Percentiles rank a stretch among this genome's conserved stretches.
phyloP scores from a whole-genome alignment of 257 asterid species.

The Gardenia jasminoides region DNA sequence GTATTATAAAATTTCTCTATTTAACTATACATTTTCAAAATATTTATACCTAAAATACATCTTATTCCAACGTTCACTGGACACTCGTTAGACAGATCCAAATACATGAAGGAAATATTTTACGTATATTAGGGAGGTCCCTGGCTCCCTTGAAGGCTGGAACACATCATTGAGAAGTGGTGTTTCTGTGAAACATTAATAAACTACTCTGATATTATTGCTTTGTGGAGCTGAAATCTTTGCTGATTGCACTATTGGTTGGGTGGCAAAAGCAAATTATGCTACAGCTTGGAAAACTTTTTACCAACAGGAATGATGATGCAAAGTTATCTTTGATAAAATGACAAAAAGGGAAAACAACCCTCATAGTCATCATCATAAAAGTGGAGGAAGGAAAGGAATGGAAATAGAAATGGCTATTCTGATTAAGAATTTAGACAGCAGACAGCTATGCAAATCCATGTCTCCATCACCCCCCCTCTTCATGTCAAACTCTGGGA shows the following conservation, averaged over 20 bases:
- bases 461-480: neutral
- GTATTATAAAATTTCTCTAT: no score
- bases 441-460: neutral
- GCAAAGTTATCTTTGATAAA: neutral
- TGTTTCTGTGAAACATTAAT: neutral
- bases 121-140: neutral
- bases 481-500: neutral
- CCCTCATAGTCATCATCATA: neutral
- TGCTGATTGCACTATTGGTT: neutral
- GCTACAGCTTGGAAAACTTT: neutral
- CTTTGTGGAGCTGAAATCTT: neutral
- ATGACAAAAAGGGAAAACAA: neutral
- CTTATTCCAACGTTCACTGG: no score
- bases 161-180: neutral
- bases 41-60: no score
- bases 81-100: no score
- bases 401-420: no score
- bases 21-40: no score
- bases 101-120: no score
- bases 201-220: neutral
- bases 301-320: neutral
- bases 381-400: neutral
- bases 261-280: neutral
- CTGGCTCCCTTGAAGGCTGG: no score
- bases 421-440: neutral